Base-by-base conservation (phyloP, 305 asterid species). In the Fraxinus platypoda region DNA sequence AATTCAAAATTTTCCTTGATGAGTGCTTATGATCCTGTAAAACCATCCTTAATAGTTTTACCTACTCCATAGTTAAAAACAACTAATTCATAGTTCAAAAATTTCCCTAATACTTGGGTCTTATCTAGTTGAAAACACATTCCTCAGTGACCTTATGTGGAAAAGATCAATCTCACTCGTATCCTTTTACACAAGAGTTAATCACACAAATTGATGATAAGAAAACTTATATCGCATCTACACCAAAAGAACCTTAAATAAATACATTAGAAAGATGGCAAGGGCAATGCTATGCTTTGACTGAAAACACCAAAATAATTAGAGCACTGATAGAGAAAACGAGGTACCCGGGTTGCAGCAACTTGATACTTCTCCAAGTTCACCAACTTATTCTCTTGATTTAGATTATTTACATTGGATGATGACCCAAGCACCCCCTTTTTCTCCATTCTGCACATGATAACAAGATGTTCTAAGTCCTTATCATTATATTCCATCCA, bases 381-480 rank as follows among this genome's bases (percentile, higher is more conserved):
- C 52, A 59, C 28, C 13, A 78, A 17, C 19, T n/a, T 76, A 41
- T 33, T 64, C 73, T 74, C 80, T 34, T 79, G 86, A 46, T 49
- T 76, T 33, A 74, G 74, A 70, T 52, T 76, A 54, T 28, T 75
- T 21, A 30, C 8, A 25, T n/a, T 46, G 15, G 80, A 49, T 3
- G 82, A 30, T 21, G 76, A 52, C 34, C 74, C 25, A 23, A 25
- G 34, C 31, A 70, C 38, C 49, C 57, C 79, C 2, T 49, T 70
- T 73, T 68, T 71, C 28, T 59, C 81, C 83, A 76, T 76, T 73
- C 84, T 84, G 79, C 83, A 80, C 19, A 5, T 71, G 13, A 6
- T 41, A 30, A 76, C 41, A 15, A 76, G 15, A 76, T 70, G 23
- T 34, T 76, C 66, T 38, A 38, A 75, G 54, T 74, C 54, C 13